Percentiles rank a stretch among this genome's conserved stretches.
phyloP scores from a whole-genome alignment of 2,329 filamentous ascomycete genomes.

The Phaeosphaeria sp. region DNA sequence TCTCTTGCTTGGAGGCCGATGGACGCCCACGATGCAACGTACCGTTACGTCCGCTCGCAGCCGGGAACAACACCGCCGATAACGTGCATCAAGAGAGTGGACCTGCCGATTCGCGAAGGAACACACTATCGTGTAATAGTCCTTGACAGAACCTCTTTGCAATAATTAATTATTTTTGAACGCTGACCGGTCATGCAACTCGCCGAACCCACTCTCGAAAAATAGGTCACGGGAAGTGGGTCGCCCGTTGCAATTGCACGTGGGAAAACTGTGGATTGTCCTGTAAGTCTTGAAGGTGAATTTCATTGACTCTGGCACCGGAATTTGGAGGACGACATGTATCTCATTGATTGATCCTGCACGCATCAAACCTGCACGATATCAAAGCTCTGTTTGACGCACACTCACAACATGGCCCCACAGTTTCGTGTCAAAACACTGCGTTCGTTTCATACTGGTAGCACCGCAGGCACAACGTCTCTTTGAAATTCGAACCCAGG shows the following conservation, averaged over 20 bases:
- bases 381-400: neutral
- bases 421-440: neutral
- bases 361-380: too few species aligned
- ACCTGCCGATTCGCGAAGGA: neutral
- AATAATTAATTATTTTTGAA: neutral
- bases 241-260: neutral
- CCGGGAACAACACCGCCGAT: neutral
- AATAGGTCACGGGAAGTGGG: neutral
- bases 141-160: neutral
- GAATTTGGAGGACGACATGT: neutral
- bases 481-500: too few species aligned
- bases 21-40: constrained; percentile 40
- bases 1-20: constrained; percentile 13
- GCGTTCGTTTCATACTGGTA: neutral
- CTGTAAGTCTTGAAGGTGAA: neutral
- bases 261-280: neutral
- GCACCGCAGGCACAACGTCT: neutral
- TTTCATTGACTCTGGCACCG: neutral
- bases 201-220: neutral
- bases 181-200: neutral
- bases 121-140: neutral
- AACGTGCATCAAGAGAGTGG: neutral
- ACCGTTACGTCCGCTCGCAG: constrained; percentile 12
- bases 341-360: neutral
- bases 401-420: neutral